Conservation (phyloP, 331 rosid genomes). For the Acacia pycnantha region DNA sequence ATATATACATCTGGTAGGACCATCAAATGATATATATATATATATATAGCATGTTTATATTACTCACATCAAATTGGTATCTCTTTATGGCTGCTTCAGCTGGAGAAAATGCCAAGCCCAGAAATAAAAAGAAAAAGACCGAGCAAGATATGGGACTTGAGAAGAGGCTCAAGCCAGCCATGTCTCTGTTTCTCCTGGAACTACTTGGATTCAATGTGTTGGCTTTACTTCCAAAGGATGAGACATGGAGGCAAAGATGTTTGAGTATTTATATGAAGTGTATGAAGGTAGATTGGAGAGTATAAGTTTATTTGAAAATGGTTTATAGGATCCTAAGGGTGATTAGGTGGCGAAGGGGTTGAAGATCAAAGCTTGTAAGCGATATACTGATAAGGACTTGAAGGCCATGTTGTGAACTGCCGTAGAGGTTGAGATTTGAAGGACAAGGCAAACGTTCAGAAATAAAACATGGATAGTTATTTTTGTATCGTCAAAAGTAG, state of each 20-base stretch:
- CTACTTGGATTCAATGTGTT: neutral
- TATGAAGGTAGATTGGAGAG: conserved; percentile 23
- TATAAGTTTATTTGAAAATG: conserved; percentile 38
- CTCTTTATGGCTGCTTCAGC: conserved; percentile 72
- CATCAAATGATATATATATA: neutral
- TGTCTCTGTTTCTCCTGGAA: conserved; percentile 25
- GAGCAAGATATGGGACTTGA: conserved; percentile 14
- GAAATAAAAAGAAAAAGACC: conserved; percentile 31
- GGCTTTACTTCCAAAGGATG: conserved; percentile 21
- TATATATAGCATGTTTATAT: neutral
- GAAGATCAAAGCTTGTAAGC: conserved; percentile 55
- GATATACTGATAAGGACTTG: conserved; percentile 49
- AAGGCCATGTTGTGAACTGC: conserved; percentile 22
- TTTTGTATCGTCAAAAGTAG: neutral
- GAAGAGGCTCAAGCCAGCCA: conserved; percentile 39
- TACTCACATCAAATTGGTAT: conserved; percentile 79
- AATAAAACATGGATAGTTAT: neutral
- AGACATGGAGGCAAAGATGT: conserved; percentile 19
- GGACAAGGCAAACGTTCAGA: conserved; percentile 26
- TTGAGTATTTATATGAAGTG: conserved; percentile 39
- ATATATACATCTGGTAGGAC: neutral
- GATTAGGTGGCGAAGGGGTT: conserved; percentile 46
- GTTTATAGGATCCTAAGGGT: neutral
- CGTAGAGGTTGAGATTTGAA: conserved; percentile 50
- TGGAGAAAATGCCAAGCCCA: conserved; percentile 48